These are phyloP conservation scores for Magnusiomyces paraingens DNA, from an alignment of 1,139 yeast species.

Conservation along the genomic window DNA sequence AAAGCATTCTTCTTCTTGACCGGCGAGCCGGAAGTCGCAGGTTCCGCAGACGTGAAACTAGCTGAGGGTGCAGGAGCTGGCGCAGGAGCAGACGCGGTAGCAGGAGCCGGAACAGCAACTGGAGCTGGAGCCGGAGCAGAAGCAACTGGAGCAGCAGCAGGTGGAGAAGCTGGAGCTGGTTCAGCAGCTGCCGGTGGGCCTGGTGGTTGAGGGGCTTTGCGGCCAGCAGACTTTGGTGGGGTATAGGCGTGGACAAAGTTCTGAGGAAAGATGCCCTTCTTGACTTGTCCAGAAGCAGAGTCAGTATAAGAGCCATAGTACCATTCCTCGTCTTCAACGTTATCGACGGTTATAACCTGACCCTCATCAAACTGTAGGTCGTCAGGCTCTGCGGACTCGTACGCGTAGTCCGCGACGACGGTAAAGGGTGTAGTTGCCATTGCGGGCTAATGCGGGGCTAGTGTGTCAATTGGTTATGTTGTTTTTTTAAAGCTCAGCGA, in stretches of 20 bases:
- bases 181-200: constrained; percentile 11
- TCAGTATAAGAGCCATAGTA: constrained; percentile 60
- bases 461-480: not conserved
- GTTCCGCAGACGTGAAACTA: not conserved
- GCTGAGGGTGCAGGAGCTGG: constrained; percentile 15
- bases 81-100: constrained; percentile 17
- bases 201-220: constrained; percentile 11
- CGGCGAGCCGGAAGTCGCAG: constrained; percentile 3
- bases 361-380: constrained; percentile 69
- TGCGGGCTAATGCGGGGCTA: not conserved
- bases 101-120: constrained; percentile 14
- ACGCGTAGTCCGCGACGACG: constrained; percentile 65
- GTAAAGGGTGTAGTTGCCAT: constrained; percentile 45
- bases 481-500: not conserved
- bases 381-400: constrained; percentile 74
- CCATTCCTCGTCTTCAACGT: constrained; percentile 89
- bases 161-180: constrained; percentile 14
- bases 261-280: constrained; percentile 80
- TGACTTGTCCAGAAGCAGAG: constrained; percentile 31
- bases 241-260: constrained; percentile 57
- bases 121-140: constrained; percentile 15
- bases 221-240: constrained; percentile 21
- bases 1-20: constrained; percentile 29
- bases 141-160: constrained; percentile 16
- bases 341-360: constrained; percentile 64